phyloP scores from a whole-genome alignment of 1,139 yeast genomes.

The Suhomyces choctaworum region DNA sequence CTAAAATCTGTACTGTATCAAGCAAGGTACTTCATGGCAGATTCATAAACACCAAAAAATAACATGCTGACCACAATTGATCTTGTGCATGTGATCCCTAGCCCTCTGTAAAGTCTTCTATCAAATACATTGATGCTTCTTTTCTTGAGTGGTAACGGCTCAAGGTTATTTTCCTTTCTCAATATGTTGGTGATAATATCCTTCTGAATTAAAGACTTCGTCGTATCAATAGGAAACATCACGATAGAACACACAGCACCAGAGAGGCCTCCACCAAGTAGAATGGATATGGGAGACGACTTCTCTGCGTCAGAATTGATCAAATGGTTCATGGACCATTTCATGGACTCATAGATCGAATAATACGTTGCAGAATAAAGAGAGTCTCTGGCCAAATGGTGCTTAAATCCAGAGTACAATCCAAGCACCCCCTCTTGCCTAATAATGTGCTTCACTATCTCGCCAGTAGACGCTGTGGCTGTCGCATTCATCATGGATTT shows the following conservation, averaged over 20 bases:
- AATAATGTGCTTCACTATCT: slow-evolving; percentile 52
- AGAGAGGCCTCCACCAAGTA: slow-evolving; percentile 75
- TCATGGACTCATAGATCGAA: slow-evolving; percentile 71
- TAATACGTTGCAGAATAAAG: slow-evolving; percentile 74
- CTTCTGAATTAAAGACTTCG: slow-evolving; percentile 71
- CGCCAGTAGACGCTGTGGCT: slow-evolving; percentile 24
- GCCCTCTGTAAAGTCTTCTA: slow-evolving; percentile 66
- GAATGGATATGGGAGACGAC: slow-evolving; percentile 38
- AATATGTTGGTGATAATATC: slow-evolving; percentile 71
- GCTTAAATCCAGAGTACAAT: slow-evolving; percentile 70
- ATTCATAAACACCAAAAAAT: slow-evolving; percentile 73
- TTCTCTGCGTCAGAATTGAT: slow-evolving; percentile 31
- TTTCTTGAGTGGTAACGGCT: slow-evolving; percentile 31
- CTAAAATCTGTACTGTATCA: background rate
- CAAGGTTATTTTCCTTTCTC: slow-evolving; percentile 47
- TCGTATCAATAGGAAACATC: slow-evolving; percentile 79
- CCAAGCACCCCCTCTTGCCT: slow-evolving; percentile 61
- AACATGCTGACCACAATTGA: slow-evolving; percentile 74
- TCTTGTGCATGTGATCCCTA: slow-evolving; percentile 71
- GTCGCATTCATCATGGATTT: slow-evolving; percentile 18
- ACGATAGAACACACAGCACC: slow-evolving; percentile 74
- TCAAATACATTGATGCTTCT: slow-evolving; percentile 38
- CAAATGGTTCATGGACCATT: slow-evolving; percentile 43
- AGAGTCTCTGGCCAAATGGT: slow-evolving; percentile 67
- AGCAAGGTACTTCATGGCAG: slow-evolving; percentile 41